Conservation (phyloP, 352 stramenopile species). For the Aphanomyces stellatus region DNA sequence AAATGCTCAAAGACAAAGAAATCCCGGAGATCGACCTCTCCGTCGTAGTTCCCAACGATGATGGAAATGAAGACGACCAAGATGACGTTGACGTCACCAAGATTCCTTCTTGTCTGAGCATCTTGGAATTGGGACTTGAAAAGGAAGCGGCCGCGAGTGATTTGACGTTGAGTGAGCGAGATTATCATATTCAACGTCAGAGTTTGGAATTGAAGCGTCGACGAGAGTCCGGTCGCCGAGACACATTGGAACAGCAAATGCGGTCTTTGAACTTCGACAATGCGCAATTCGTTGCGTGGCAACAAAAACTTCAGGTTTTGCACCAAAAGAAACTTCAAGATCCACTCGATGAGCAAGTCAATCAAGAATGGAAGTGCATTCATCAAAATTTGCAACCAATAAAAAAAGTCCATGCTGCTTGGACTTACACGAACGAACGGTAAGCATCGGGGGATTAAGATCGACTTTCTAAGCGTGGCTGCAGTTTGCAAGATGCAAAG, state of each 20-base stretch:
- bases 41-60: neutral
- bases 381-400: constrained; percentile 1
- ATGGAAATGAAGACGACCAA: constrained; percentile 1
- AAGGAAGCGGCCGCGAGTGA: constrained; percentile 23
- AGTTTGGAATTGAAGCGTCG: neutral
- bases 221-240: constrained; percentile 5
- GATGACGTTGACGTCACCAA: constrained; percentile 1
- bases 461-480: neutral
- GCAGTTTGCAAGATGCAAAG: constrained; percentile 2
- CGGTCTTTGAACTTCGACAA: neutral
- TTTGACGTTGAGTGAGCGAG: neutral
- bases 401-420: constrained; percentile 1
- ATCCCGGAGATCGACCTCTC: neutral
- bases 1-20: constrained; percentile 42
- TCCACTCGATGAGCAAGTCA: neutral
- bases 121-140: constrained; percentile 6
- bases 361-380: neutral
- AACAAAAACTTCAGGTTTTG: constrained; percentile 2
- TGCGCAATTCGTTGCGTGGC: neutral
- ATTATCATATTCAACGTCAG: neutral
- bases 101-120: neutral
- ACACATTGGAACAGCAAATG: constrained; percentile 7
- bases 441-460: neutral
- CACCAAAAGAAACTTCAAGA: constrained; percentile 13
- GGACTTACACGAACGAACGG: constrained; percentile 13